Evolutionary conservation across 306 rosid species (phyloP), one percentile per base, ranked within the genome.

Genomic region (Quercus wislizeni): DNA sequence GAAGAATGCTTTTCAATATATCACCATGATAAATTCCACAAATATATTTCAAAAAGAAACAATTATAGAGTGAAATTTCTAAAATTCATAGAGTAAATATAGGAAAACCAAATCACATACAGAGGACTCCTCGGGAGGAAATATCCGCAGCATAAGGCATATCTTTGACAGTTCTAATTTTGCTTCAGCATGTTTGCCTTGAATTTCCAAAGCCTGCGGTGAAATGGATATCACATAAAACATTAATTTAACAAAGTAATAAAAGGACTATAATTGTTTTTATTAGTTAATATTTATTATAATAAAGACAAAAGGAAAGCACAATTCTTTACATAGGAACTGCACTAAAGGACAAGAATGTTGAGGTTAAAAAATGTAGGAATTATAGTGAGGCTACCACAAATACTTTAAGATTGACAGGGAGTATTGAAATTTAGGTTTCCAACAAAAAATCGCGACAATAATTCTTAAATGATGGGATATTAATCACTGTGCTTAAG

Each of bases 101-200:
- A 77, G 38, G 55, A 64, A 77, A 19, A 70, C 71, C 69, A 79
- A 75, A 71, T 69, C 62, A 87, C 97, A 75, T 85, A 94, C 97
- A 5, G 97, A 91, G 20, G 90, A 94, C 73, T 94, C 93, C 69
- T 92, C 95, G 0, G 99, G 97, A 92, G 97, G 94, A 83, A 94
- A 92, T 87, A 87, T 87, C 64, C 77, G 86, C 76, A 86, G 86
- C 63, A 91, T 51, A 51, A 77, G 93, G 89, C 97, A 92, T 65
- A 91, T 88, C 82, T 94, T 92, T 82, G 96, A 88, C 82, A 94
- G 80, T 86, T 94, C 99, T 21, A 71, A 78, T 77, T 78, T 74
- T 76, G 97, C 89, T 57, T 92, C 97, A 55, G 83, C 88, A 74
- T 87, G 90, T 72, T 90, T 89, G 30, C 89, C 95, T 91, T 94